Evolutionary conservation across 768 basidiomycete species (phyloP), one percentile per base, ranked within the genome.

Genomic region (Sutorius australiensis): DNA sequence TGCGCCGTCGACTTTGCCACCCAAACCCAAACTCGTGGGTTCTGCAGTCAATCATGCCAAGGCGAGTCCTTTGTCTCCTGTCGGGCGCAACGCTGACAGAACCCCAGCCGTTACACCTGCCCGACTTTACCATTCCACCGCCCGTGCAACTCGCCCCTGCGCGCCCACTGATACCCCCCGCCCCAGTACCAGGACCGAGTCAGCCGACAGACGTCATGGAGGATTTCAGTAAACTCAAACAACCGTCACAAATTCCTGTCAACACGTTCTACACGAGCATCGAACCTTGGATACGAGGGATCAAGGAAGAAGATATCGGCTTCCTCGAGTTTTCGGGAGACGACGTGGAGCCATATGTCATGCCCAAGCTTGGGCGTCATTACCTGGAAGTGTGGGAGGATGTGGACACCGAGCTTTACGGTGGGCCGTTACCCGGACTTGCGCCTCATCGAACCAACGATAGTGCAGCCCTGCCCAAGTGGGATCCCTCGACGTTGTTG

Each of bases 351-450:
- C 87, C 92, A 0, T 97, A 82, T 62, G 71, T 92, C 32, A 82
- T 95, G 72, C 95, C 95, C 28, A 82, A 87, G 51, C 79, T 97
- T 1, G 95, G 86, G 21, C 81, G 19, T 59, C 94, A 95, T 71
- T 99, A 98, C 63, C 73, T 83, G 32, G 90, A 95, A 48, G 77
- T 86, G 0, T 99, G 95, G 95, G 95, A 95, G 57, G 93, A 97
- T 61, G 85, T 92, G 65, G 95, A 99, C 67, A 77, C 75, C 8
- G 75, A 75, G 11, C 50, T 77, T n/a, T 74, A 76, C 50, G 77
- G 75, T 27, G 66, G 65, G 6, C 72, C 76, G 27, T 57, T 77
- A 19, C 72, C 77, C 9, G 70, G 73, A 7, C 72, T 76, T 30
- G 69, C 70, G n/a, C 67, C 75, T 17, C 63, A 69, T 30, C 72